phyloP scores from a whole-genome alignment of 1,284 basidiomycete species.

The Sanguinoderma infundibulare region DNA sequence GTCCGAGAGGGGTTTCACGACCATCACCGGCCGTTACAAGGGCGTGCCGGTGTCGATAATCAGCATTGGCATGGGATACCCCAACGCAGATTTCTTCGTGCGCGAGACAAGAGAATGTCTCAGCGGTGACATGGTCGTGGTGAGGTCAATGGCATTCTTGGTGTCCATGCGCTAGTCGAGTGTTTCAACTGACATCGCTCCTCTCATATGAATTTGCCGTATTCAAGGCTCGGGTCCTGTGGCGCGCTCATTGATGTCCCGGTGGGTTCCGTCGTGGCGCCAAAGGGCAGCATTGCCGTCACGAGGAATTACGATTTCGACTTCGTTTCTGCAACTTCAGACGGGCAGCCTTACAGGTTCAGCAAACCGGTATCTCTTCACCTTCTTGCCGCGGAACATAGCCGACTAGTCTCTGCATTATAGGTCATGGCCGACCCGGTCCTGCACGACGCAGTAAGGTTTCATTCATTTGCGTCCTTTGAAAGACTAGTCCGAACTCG shows the following conservation, averaged over 20 bases:
- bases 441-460: constrained; percentile 29
- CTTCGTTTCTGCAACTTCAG: constrained; percentile 52
- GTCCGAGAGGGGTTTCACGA: constrained; percentile 81
- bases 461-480: constrained; percentile 9
- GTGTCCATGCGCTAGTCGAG: not conserved
- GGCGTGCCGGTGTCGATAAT: constrained; percentile 74
- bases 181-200: constrained; percentile 14
- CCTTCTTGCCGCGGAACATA: not conserved
- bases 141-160: constrained; percentile 53
- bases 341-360: constrained; percentile 65
- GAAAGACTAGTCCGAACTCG: not conserved
- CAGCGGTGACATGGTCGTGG: constrained; percentile 75
- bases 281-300: constrained; percentile 68
- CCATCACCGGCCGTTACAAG: constrained; percentile 78
- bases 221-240: constrained; percentile 73
- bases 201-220: constrained; percentile 6
- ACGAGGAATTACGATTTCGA: constrained; percentile 81
- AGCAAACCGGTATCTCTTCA: constrained; percentile 63
- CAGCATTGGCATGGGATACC: constrained; percentile 83
- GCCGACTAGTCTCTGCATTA: constrained; percentile 2
- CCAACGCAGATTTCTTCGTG: constrained; percentile 86
- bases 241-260: constrained; percentile 74
- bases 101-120: constrained; percentile 82
- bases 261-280: constrained; percentile 77
- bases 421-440: constrained; percentile 38